A percentile compares a stretch with the other conserved stretches of the same genome.
These are phyloP conservation scores for Naganishia friedmannii DNA, from an alignment of 768 basidiomycete species.

Conservation along the genomic window DNA sequence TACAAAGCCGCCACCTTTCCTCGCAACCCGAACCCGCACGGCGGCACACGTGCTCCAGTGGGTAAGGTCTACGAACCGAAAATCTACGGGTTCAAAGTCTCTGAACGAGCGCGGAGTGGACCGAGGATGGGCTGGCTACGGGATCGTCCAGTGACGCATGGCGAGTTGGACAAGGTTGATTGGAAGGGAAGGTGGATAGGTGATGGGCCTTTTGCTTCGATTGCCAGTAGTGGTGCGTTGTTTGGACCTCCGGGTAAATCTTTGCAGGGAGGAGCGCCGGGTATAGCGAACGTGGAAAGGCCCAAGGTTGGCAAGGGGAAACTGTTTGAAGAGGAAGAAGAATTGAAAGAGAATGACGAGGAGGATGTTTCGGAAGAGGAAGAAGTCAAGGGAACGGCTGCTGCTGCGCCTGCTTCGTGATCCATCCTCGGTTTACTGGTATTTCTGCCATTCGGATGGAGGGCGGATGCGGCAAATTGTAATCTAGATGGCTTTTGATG, in stretches of 20 bases:
- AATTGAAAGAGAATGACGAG: conserved; percentile 58
- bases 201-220: conserved; percentile 54
- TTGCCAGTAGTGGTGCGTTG: conserved; percentile 18
- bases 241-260: conserved; percentile 9
- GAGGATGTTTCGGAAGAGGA: conserved; percentile 61
- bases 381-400: conserved; percentile 43
- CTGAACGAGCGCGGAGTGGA: conserved; percentile 87
- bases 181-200: conserved; percentile 78
- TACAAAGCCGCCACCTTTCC: conserved; percentile 1
- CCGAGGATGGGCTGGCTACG: conserved; percentile 97
- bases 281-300: conserved; percentile 28
- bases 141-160: conserved; percentile 72
- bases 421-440: not conserved
- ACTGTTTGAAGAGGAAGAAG: conserved; percentile 54
- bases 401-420: not conserved
- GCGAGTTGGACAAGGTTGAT: conserved; percentile 82
- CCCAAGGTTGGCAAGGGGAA: conserved; percentile 27
- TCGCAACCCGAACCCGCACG: conserved; percentile 69
- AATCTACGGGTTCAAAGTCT: conserved; percentile 97
- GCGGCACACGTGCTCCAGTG: conserved; percentile 34
- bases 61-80: conserved; percentile 65
- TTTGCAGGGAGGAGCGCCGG: conserved; percentile 8
- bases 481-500: conserved; percentile 1
- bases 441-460: no score
- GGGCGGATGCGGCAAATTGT: not conserved